Evolutionary conservation across 805 yeast genomes (phyloP), one percentile per base, ranked within the genome.

Genomic region (Yarrowia yakushimensis): DNA sequence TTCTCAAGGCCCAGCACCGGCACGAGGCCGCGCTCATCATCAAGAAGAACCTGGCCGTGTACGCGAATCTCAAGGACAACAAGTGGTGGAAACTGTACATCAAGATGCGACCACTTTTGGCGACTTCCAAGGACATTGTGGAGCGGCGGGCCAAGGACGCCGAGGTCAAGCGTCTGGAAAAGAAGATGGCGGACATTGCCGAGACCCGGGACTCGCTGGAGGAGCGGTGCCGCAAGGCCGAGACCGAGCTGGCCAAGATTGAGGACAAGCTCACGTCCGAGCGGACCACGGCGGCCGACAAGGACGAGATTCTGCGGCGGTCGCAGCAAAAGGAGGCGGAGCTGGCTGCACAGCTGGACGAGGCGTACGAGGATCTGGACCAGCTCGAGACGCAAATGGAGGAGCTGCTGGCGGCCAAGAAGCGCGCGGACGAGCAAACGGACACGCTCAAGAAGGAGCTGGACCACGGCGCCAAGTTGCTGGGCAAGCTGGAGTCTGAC

Each of bases 31-130:
- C 94, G 0, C 84, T 84, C 64, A 77, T 87, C 0, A 74, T 94
- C 41, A 83, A 86, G 60, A 78, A 78, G 61, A 86, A 88, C 42
- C 81, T 94, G 68, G 72, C 75, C 33, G 73, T 78, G 0, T 83
- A 85, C 64, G 78, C 80, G 63, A 74, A 76, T 12, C 70, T 85
- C 12, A 68, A 67, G 48, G 71, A 77, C 11, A 85, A 85, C 70
- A 87, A 88, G 18, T 94, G 99, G 99, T 88, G 88, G 74, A 82
- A 80, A 57, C 76, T 94, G 46, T 84, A 85, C 64, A 77, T 84
- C 20, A 82, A 82, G 61, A 76, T 93, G 67, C 89, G 87, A 67
- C 98, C 98, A 1, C 72, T 91, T 42, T 74, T 91, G 13, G 83
- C 78, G 64, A 88, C 85, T 46, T 81, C 86, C 6, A 81, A 83